phyloP scores from a whole-genome alignment of 129 eudicot genomes.

The Escallonia herrerae region DNA sequence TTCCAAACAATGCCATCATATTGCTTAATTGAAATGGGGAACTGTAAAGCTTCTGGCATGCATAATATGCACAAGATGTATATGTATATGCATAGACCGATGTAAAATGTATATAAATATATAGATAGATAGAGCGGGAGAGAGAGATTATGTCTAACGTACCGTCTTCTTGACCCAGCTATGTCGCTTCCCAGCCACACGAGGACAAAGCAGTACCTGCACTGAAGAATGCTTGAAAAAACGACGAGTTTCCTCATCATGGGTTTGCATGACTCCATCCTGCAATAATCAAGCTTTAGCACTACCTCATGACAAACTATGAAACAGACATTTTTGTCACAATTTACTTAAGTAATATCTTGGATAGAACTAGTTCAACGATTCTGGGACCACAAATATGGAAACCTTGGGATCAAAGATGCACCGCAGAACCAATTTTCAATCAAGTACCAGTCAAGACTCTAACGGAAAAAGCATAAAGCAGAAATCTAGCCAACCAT shows the following conservation, averaged over 20 bases:
- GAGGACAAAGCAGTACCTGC: slow-evolving; percentile 91
- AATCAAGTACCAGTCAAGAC: no score
- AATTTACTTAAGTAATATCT: no score
- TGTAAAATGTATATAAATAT: background rate
- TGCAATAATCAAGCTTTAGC: slow-evolving; percentile 18
- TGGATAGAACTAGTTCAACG: no score
- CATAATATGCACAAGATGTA: background rate
- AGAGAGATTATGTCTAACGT: slow-evolving; percentile 11
- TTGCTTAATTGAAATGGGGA: background rate
- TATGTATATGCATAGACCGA: background rate
- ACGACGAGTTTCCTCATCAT: slow-evolving; percentile 98
- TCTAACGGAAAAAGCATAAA: no score
- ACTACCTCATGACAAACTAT: background rate
- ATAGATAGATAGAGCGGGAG: background rate
- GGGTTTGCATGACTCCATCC: slow-evolving; percentile 98
- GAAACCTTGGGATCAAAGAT: no score
- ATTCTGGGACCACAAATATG: no score
- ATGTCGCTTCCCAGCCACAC: slow-evolving; percentile 85
- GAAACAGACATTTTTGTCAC: no score
- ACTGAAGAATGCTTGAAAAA: slow-evolving; percentile 87
- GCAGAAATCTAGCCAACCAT: no score
- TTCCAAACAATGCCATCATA: background rate
- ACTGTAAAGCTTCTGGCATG: background rate
- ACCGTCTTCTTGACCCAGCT: slow-evolving; percentile 92
- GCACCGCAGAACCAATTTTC: no score